Evolutionary conservation across 805 yeast species (phyloP).

Genomic region (Kazachstania viticola): DNA sequence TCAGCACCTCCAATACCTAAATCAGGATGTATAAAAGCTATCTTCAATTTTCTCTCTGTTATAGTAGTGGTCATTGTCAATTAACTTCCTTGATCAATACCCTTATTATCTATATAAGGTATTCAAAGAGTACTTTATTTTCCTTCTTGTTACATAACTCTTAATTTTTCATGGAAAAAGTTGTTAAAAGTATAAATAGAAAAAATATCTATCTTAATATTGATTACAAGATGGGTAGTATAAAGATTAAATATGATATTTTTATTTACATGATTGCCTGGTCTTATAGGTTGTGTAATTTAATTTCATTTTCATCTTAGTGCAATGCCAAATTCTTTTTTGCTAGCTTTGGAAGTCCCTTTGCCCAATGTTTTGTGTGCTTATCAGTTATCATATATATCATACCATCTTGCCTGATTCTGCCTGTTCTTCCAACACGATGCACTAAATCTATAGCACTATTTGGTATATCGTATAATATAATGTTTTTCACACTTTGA

Average conservation of each 20-base stretch:
- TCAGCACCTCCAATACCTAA: conserved; percentile 98
- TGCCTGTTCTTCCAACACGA: conserved; percentile 87
- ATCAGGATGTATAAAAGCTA: conserved; percentile 92
- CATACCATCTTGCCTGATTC: conserved; percentile 83
- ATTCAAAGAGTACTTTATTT: too few species aligned
- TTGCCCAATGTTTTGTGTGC: conserved; percentile 64
- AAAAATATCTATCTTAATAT: too few species aligned
- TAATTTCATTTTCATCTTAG: conserved; percentile 9
- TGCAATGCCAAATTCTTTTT: conserved; percentile 34
- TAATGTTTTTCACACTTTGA: conserved; percentile 65
- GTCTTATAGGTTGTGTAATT: too few species aligned
- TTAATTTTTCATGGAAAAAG: too few species aligned
- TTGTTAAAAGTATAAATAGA: too few species aligned
- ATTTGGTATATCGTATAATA: conserved; percentile 76
- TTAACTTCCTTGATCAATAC: too few species aligned
- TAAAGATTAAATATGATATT: too few species aligned
- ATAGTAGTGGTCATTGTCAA: neutral
- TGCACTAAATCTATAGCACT: conserved; percentile 81
- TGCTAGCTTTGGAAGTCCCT: conserved; percentile 63
- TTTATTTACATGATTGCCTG: too few species aligned
- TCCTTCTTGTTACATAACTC: too few species aligned
- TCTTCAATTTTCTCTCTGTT: conserved; percentile 28
- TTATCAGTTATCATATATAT: conserved; percentile 71
- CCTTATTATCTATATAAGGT: too few species aligned
- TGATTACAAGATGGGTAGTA: too few species aligned